Percentiles rank a stretch among this genome's conserved stretches.
Evolutionary conservation across 2,329 filamentous ascomycete species (phyloP).

Genomic region (Paecilomyces fulvus): DNA sequence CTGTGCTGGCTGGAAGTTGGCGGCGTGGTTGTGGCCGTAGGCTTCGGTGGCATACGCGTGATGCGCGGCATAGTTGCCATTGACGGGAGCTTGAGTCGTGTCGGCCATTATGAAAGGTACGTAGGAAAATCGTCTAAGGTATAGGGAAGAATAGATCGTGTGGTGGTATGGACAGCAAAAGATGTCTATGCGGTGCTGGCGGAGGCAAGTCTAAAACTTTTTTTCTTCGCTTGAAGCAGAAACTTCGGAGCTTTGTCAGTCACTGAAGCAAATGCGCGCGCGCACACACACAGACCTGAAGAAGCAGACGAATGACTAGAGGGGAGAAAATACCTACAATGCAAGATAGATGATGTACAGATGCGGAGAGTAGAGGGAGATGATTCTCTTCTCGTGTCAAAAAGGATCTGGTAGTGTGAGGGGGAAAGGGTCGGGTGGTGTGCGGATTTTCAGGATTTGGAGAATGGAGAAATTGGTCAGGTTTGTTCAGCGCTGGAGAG

Average conservation of each 20-base stretch:
- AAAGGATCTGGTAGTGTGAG: conserved; percentile 10
- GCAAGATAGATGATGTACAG: conserved; percentile 17
- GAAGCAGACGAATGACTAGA: background rate
- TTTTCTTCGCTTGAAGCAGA: conserved; percentile 11
- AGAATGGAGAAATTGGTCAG: conserved; percentile 5
- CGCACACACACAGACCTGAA: background rate
- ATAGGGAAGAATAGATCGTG: conserved; percentile 2
- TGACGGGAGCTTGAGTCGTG: conserved; percentile 31
- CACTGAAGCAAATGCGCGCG: background rate
- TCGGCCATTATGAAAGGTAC: conserved; percentile 29
- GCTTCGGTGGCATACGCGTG: conserved; percentile 28
- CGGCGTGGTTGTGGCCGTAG: conserved; percentile 26
- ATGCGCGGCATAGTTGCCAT: conserved; percentile 34
- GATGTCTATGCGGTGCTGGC: conserved; percentile 11
- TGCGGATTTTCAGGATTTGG: conserved; percentile 16
- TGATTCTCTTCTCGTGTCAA: conserved; percentile 2
- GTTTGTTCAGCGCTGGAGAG: background rate
- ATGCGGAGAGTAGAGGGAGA: conserved; percentile 10
- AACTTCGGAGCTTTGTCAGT: conserved; percentile 13
- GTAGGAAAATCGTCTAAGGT: conserved; percentile 10
- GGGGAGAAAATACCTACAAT: conserved; percentile 16
- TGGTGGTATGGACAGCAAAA: conserved; percentile 6
- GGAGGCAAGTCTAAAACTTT: conserved; percentile 14
- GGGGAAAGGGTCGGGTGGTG: conserved; percentile 16
- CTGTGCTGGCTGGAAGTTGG: conserved; percentile 32